Percentiles rank a stretch among this genome's conserved stretches.
Conservation (phyloP, 768 basidiomycete species). For the Leccinum rimulosum region DNA sequence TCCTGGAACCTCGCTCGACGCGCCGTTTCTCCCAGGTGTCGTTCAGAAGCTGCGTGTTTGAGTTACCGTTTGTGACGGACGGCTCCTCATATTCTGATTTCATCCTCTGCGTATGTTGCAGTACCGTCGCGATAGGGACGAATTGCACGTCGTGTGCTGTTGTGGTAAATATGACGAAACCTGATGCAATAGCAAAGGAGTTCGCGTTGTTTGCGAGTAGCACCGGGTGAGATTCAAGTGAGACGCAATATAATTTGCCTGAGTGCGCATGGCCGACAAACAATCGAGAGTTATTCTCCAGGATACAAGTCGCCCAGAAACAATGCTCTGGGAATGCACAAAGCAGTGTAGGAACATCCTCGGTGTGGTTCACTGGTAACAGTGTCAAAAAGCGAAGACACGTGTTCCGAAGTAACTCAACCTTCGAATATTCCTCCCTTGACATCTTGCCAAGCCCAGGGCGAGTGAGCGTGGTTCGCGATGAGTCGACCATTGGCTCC, state of each 20-base stretch:
- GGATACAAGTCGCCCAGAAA: slow-evolving; percentile 38
- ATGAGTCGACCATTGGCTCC: slow-evolving; percentile 49
- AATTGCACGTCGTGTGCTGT: slow-evolving; percentile 79
- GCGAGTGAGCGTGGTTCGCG: slow-evolving; percentile 9
- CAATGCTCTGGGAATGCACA: slow-evolving; percentile 62
- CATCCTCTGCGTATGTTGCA: slow-evolving; percentile 16
- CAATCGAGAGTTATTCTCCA: slow-evolving; percentile 23
- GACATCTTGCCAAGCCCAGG: slow-evolving; percentile 41
- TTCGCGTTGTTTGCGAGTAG: slow-evolving; percentile 54
- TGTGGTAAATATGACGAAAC: slow-evolving; percentile 84
- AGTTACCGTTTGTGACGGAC: slow-evolving; percentile 26
- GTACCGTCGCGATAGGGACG: slow-evolving; percentile 40
- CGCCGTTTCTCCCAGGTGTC: slow-evolving; percentile 68
- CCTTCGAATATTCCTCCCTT: slow-evolving; percentile 50
- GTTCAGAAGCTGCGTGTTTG: slow-evolving; percentile 4
- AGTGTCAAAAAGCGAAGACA: slow-evolving; percentile 10
- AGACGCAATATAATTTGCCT: slow-evolving; percentile 61
- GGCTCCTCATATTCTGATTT: slow-evolving; percentile 12
- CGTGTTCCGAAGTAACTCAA: slow-evolving; percentile 15
- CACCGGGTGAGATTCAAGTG: slow-evolving; percentile 26
- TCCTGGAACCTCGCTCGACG: slow-evolving; percentile 86
- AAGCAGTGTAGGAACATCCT: slow-evolving; percentile 22
- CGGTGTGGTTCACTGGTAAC: slow-evolving; percentile 15
- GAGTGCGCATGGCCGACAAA: slow-evolving; percentile 64
- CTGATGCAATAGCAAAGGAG: slow-evolving; percentile 71